These are phyloP conservation scores for Aegilops sharonensis DNA, from an alignment of 176 grass and related monocot genomes.

Conservation along the genomic window DNA sequence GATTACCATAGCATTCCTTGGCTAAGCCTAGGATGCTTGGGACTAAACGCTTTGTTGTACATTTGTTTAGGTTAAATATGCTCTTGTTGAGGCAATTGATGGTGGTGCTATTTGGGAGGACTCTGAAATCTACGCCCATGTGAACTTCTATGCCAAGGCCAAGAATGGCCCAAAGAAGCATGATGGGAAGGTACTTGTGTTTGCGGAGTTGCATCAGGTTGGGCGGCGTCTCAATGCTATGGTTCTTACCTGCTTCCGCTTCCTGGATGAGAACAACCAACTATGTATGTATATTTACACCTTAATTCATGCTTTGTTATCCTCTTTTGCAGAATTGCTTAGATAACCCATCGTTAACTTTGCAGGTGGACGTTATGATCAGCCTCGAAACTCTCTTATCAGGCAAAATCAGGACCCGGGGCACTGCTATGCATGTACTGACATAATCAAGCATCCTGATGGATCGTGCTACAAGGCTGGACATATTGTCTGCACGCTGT, in stretches of 20 bases:
- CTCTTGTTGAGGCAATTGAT: constrained; percentile 6
- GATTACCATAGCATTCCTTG: background rate
- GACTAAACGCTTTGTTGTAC: background rate
- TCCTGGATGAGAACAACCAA: background rate
- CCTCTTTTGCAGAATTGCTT: background rate
- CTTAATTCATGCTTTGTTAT: background rate
- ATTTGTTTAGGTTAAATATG: constrained; percentile 10
- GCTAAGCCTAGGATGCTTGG: background rate
- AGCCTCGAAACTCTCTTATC: background rate
- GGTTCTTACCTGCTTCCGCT: background rate
- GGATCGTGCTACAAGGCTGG: background rate
- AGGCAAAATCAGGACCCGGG: background rate
- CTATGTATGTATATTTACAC: background rate
- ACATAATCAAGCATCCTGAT: background rate
- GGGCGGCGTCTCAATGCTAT: background rate
- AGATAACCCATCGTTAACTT: background rate
- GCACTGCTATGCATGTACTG: background rate
- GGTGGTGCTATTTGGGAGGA: background rate
- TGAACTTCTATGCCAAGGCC: constrained; percentile 7
- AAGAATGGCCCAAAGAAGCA: background rate
- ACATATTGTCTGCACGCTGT: background rate
- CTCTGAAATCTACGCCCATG: background rate
- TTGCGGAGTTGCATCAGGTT: background rate
- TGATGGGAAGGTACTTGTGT: background rate
- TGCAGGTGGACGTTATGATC: background rate